Percentiles rank a stretch among this genome's conserved stretches.
Evolutionary conservation across 2,329 filamentous ascomycete species (phyloP).

Genomic region (Pyricularia pennisetigena): DNA sequence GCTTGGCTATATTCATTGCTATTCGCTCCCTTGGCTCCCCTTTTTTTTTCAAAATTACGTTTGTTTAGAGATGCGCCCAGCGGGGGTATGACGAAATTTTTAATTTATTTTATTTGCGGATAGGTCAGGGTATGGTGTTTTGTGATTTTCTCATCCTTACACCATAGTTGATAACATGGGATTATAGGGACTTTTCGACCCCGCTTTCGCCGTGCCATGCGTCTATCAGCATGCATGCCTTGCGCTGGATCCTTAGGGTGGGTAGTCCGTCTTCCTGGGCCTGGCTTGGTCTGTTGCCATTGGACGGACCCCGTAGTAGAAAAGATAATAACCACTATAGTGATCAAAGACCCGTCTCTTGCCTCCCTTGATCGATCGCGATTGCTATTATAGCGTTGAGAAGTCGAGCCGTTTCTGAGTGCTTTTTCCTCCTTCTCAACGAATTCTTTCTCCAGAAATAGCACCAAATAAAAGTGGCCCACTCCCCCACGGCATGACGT

Average conservation of each 20-base stretch:
- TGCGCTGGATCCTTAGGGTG: not conserved
- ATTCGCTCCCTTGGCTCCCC: not conserved
- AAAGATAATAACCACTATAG: not conserved
- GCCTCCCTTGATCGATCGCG: not conserved
- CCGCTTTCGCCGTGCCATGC: not conserved
- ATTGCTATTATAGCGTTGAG: not conserved
- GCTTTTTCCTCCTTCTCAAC: not conserved
- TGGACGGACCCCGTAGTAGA: not conserved
- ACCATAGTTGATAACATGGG: not conserved
- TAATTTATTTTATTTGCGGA: not conserved
- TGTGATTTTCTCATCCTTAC: not conserved
- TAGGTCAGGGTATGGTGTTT: not conserved
- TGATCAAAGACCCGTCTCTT: not conserved
- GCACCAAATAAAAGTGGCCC: not conserved
- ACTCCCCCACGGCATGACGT: not conserved
- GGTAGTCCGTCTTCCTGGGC: not conserved
- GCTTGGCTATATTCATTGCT: not conserved
- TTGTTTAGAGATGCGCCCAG: not conserved
- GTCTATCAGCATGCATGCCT: not conserved
- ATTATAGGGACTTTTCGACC: not conserved
- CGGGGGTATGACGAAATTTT: not conserved
- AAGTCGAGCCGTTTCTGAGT: not conserved
- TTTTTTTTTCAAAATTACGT: not conserved
- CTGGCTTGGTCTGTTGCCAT: not conserved
- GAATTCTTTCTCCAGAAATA: not conserved